These are phyloP conservation scores for Botryotinia convoluta DNA, from an alignment of 2,329 filamentous ascomycete species.

Conservation along the genomic window DNA sequence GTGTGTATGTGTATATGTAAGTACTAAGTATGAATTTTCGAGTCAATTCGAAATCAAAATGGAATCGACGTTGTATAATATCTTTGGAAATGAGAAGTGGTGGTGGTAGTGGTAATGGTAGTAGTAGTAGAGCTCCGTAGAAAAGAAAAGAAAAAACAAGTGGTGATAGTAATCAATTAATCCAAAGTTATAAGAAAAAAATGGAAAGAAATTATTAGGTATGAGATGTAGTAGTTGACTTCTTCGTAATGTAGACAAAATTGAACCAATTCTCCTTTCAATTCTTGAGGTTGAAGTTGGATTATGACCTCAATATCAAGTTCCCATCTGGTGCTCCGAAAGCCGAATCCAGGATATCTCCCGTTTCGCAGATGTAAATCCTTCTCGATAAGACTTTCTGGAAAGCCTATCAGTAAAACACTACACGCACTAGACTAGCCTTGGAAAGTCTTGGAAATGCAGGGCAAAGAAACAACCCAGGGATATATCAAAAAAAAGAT, in stretches of 20 bases:
- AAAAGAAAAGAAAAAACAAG: background rate
- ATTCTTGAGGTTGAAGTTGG: background rate
- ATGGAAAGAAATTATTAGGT: too few relatives aligned
- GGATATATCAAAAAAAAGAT: background rate
- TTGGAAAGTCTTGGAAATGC: slow-evolving; percentile 15
- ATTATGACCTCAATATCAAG: slow-evolving; percentile 5
- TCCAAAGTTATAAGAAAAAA: background rate
- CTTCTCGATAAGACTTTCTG: background rate
- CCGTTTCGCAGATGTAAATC: background rate
- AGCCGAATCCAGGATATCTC: background rate
- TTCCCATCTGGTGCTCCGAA: background rate
- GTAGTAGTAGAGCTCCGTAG: background rate
- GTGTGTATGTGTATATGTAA: background rate
- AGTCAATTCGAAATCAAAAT: background rate
- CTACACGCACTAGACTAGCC: background rate
- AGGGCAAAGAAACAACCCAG: background rate
- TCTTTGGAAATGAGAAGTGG: background rate
- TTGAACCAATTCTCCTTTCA: background rate
- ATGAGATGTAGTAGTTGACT: background rate
- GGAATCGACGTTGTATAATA: background rate
- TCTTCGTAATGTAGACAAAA: background rate
- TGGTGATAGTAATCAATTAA: background rate
- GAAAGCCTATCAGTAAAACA: slow-evolving; percentile 14
- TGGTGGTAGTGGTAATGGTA: background rate
- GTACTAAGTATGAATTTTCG: background rate